phyloP scores from a whole-genome alignment of 2,329 filamentous ascomycete genomes.

The Zymoseptoria crescenta region DNA sequence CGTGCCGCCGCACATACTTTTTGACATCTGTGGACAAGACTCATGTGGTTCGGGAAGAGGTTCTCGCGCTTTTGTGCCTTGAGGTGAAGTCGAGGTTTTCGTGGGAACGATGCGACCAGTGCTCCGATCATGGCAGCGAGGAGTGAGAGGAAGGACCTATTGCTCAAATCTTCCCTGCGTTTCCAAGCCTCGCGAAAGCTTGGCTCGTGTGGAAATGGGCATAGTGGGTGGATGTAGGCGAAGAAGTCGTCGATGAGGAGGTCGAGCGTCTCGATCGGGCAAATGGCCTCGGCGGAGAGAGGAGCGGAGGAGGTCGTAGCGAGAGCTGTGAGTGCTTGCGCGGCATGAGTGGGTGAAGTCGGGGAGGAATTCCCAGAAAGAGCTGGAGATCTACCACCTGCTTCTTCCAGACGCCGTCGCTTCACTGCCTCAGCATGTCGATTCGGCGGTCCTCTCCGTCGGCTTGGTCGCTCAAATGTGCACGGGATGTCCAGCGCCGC shows the following conservation, averaged over 20 bases:
- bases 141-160: slow-evolving; percentile 60
- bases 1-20: slow-evolving; percentile 61
- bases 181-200: slow-evolving; percentile 64
- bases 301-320: slow-evolving; percentile 38
- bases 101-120: slow-evolving; percentile 68
- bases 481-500: slow-evolving; percentile 58
- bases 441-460: slow-evolving; percentile 58
- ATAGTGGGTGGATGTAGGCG: slow-evolving; percentile 70
- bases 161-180: slow-evolving; percentile 57
- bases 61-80: slow-evolving; percentile 58
- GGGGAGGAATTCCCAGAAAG: slow-evolving; percentile 37
- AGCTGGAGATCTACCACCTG: slow-evolving; percentile 30
- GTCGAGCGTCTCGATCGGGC: slow-evolving; percentile 59
- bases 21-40: slow-evolving; percentile 63
- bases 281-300: slow-evolving; percentile 60
- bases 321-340: slow-evolving; percentile 45
- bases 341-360: slow-evolving; percentile 47
- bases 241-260: slow-evolving; percentile 74
- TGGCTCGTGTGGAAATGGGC: slow-evolving; percentile 71
- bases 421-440: slow-evolving; percentile 60
- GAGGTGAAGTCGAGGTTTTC: slow-evolving; percentile 61
- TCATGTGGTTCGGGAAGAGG: slow-evolving; percentile 60
- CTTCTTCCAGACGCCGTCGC: slow-evolving; percentile 46
- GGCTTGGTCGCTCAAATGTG: slow-evolving; percentile 57
- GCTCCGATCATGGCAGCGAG: slow-evolving; percentile 66